Evolutionary conservation across 1,284 basidiomycete genomes (phyloP).

Genomic region (Leccinum subrobustum): DNA sequence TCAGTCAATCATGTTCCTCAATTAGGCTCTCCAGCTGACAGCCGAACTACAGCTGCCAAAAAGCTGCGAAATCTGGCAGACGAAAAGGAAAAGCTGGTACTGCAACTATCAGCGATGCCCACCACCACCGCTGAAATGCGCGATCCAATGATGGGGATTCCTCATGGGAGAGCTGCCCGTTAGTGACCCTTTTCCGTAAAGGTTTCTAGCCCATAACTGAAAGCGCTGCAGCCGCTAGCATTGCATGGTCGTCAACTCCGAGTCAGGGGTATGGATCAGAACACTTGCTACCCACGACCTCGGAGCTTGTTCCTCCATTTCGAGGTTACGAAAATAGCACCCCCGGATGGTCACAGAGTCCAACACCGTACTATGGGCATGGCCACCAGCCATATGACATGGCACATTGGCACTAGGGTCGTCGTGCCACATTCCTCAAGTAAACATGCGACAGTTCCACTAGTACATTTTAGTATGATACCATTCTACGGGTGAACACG

Average conservation of each 20-base stretch:
- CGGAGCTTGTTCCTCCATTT: constrained; percentile 3
- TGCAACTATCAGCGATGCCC: constrained; percentile 17
- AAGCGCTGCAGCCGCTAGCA: constrained; percentile 2
- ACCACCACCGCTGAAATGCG: neutral
- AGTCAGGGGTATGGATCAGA: constrained; percentile 4
- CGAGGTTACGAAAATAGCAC: constrained; percentile 4
- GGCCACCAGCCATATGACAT: constrained; percentile 8
- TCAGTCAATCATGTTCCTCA: constrained; percentile 1
- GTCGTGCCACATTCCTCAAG: constrained; percentile 1
- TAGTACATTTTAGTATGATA: constrained; percentile 5
- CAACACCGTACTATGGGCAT: neutral
- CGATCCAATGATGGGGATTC: neutral
- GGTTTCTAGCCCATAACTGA: constrained; percentile 6
- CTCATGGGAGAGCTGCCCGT: constrained; percentile 4
- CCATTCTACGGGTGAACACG: neutral
- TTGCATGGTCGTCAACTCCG: constrained; percentile 5
- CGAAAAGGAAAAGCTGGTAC: constrained; percentile 22
- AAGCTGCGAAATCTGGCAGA: constrained; percentile 26
- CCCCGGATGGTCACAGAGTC: constrained; percentile 11
- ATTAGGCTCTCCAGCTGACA: constrained; percentile 4
- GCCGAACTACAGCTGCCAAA: constrained; percentile 20
- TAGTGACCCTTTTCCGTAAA: constrained; percentile 6
- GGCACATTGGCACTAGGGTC: neutral
- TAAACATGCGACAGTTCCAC: constrained; percentile 3
- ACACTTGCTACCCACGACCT: constrained; percentile 2